Conservation (phyloP, 2,329 filamentous ascomycete species). For the Aspergillus sp. region DNA sequence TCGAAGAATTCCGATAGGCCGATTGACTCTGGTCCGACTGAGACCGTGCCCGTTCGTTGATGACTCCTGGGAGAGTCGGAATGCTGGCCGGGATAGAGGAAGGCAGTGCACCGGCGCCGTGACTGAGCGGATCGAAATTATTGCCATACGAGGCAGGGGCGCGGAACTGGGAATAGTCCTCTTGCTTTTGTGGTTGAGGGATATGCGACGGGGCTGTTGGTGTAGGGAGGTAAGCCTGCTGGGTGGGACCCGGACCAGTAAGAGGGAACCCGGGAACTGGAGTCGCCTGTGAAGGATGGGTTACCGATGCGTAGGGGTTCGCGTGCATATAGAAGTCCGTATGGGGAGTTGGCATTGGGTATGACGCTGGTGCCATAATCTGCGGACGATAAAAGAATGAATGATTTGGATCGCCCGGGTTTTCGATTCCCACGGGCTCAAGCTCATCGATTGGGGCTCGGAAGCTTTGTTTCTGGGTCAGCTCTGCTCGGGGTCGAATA, state of each 20-base stretch:
- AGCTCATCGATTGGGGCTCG: conserved; percentile 64
- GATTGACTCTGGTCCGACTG: conserved; percentile 36
- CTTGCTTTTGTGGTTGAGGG: conserved; percentile 27
- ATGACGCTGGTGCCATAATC: conserved; percentile 35
- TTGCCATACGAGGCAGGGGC: conserved; percentile 31
- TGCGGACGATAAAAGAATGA: conserved; percentile 42
- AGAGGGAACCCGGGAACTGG: conserved; percentile 37
- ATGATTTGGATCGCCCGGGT: conserved; percentile 38
- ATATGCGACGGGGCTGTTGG: conserved; percentile 26
- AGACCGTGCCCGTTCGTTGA: conserved; percentile 38
- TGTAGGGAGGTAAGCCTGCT: conserved; percentile 36
- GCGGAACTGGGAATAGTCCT: conserved; percentile 40
- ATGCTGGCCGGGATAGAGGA: conserved; percentile 34
- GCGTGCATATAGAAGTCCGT: conserved; percentile 40
- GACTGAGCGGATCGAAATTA: conserved; percentile 36
- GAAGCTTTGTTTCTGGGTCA: conserved; percentile 66
- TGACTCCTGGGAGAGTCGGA: conserved; percentile 30
- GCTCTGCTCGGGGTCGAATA: conserved; percentile 57
- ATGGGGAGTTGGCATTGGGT: conserved; percentile 35
- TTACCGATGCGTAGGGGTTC: conserved; percentile 28
- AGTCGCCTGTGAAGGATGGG: conserved; percentile 35
- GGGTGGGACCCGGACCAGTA: conserved; percentile 31
- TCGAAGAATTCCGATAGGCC: conserved; percentile 41
- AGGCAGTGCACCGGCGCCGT: conserved; percentile 32
- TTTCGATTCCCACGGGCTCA: conserved; percentile 46